phyloP scores from a whole-genome alignment of 2,329 filamentous ascomycete genomes.

The Phialemoniopsis sp. region DNA sequence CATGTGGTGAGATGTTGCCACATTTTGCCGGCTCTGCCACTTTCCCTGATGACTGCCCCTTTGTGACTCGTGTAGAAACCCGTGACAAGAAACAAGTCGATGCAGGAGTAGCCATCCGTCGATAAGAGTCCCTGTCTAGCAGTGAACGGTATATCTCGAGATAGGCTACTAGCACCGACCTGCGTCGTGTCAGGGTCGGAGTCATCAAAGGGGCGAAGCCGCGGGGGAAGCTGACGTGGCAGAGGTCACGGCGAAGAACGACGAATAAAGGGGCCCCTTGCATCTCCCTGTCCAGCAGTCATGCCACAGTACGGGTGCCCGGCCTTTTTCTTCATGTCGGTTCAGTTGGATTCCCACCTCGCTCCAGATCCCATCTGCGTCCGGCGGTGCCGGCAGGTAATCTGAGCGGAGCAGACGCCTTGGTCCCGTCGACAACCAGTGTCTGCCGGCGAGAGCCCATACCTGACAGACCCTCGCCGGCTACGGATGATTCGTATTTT shows the following conservation, averaged over 20 bases:
- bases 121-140: not conserved
- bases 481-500: constrained; percentile 26
- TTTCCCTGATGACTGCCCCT: too few species aligned
- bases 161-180: too few species aligned
- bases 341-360: constrained; percentile 19
- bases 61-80: too few species aligned
- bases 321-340: constrained; percentile 16
- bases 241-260: constrained; percentile 2
- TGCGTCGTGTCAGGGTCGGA: too few species aligned
- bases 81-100: not conserved
- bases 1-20: constrained; percentile 10
- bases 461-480: constrained; percentile 30
- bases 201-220: not conserved
- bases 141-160: not conserved
- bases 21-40: too few species aligned
- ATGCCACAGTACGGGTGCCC: constrained; percentile 11
- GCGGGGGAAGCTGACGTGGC: not conserved
- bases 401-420: constrained; percentile 14
- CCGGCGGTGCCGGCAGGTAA: constrained; percentile 1
- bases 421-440: constrained; percentile 40
- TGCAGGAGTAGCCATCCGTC: not conserved
- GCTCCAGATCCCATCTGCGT: constrained; percentile 14
- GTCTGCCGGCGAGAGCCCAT: constrained; percentile 31
- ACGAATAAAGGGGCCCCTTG: constrained; percentile 10
- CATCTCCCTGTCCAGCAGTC: constrained; percentile 26